Evolutionary conservation across 2,329 filamentous ascomycete genomes (phyloP).

Genomic region (Blastomyces parvus): DNA sequence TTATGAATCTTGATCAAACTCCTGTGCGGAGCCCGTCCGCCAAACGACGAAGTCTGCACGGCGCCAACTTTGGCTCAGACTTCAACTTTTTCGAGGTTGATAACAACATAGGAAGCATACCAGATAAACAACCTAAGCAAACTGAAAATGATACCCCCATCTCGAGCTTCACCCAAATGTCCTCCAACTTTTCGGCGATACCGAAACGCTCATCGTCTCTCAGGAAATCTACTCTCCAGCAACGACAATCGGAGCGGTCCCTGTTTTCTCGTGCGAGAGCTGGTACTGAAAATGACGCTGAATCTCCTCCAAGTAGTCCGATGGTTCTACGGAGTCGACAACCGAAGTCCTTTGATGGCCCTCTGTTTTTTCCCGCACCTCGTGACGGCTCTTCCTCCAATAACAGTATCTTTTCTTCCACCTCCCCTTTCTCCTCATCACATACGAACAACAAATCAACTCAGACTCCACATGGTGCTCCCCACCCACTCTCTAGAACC

Average conservation of each 20-base stretch:
- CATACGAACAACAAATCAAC: slow-evolving; percentile 22
- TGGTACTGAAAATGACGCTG: slow-evolving; percentile 29
- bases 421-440: slow-evolving; percentile 33
- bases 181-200: slow-evolving; percentile 45
- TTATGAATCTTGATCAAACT: slow-evolving; percentile 75
- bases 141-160: slow-evolving; percentile 21
- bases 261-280: slow-evolving; percentile 39
- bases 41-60: slow-evolving; percentile 81
- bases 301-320: slow-evolving; percentile 47
- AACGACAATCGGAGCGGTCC: slow-evolving; percentile 61
- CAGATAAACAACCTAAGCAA: slow-evolving; percentile 5
- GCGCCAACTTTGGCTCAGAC: slow-evolving; percentile 52
- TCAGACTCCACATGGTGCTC: slow-evolving; percentile 45
- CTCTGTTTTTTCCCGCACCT: slow-evolving; percentile 52
- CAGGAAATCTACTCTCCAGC: slow-evolving; percentile 77
- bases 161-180: slow-evolving; percentile 25
- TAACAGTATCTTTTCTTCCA: slow-evolving; percentile 37
- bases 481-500: slow-evolving; percentile 78
- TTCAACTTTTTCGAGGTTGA: slow-evolving; percentile 66
- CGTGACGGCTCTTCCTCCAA: slow-evolving; percentile 57
- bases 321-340: slow-evolving; percentile 52
- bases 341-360: slow-evolving; percentile 70
- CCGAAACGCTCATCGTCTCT: slow-evolving; percentile 66
- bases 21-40: slow-evolving; percentile 62
- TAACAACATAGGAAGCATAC: slow-evolving; percentile 22